Conservation (phyloP, 768 basidiomycete species). For the Rhizopogon vinicolor region DNA sequence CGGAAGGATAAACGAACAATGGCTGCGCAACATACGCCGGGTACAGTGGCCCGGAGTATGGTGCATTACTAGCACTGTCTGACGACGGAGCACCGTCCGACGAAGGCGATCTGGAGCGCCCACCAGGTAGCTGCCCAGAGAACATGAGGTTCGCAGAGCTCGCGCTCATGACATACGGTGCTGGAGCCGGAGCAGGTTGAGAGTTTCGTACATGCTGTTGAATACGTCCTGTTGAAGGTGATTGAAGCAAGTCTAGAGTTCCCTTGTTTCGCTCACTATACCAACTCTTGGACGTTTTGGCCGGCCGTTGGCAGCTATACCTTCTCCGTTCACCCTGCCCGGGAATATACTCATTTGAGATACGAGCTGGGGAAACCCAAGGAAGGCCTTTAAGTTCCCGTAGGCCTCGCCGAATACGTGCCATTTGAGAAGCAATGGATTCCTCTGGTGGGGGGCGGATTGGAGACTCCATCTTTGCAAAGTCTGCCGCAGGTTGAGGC, state of each 20-base stretch:
- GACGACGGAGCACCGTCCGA: slow-evolving; percentile 24
- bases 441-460: slow-evolving; percentile 34
- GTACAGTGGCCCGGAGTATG: slow-evolving; percentile 9
- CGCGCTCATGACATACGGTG: slow-evolving; percentile 27
- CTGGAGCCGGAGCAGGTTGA: slow-evolving; percentile 9
- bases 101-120: slow-evolving; percentile 24
- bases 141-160: slow-evolving; percentile 24
- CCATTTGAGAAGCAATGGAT: slow-evolving; percentile 31
- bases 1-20: slow-evolving; percentile 25
- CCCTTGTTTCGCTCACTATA: slow-evolving; percentile 22
- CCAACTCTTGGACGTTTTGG: slow-evolving; percentile 24
- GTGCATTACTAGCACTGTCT: slow-evolving; percentile 26
- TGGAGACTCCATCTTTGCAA: slow-evolving; percentile 43
- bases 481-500: slow-evolving; percentile 40
- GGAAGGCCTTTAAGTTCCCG: slow-evolving; percentile 37
- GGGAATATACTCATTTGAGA: slow-evolving; percentile 45
- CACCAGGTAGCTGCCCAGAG: slow-evolving; percentile 10
- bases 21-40: slow-evolving; percentile 27
- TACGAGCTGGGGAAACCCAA: slow-evolving; percentile 42
- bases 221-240: slow-evolving; percentile 27
- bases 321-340: slow-evolving; percentile 26
- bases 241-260: slow-evolving; percentile 20
- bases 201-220: slow-evolving; percentile 9
- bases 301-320: slow-evolving; percentile 20
- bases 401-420: slow-evolving; percentile 32